phyloP scores from a whole-genome alignment of 768 basidiomycete species.

The Sporobolomyces roseus region DNA sequence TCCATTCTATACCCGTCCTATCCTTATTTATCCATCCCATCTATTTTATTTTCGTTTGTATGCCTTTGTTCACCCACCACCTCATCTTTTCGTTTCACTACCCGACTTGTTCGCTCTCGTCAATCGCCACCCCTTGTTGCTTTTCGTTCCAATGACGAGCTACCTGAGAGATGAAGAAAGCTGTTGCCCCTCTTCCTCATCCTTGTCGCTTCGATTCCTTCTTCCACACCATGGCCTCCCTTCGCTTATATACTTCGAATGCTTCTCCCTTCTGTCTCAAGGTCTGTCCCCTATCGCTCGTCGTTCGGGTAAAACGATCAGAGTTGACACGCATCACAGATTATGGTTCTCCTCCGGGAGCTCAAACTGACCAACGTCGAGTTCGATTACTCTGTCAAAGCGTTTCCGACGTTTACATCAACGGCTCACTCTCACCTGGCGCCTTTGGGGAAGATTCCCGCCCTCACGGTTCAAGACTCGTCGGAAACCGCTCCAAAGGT shows the following conservation, averaged over 20 bases:
- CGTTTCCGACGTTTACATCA: conserved; percentile 1
- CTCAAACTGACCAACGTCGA: not conserved
- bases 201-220: too few relatives aligned
- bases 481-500: not conserved
- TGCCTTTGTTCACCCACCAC: too few relatives aligned
- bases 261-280: conserved; percentile 32
- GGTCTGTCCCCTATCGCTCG: not conserved
- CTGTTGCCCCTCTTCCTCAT: too few relatives aligned
- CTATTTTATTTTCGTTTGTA: too few relatives aligned
- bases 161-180: too few relatives aligned
- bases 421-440: conserved; percentile 15
- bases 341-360: conserved; percentile 23
- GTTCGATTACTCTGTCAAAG: conserved; percentile 25
- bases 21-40: too few relatives aligned
- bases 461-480: not conserved
- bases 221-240: conserved; percentile 13
- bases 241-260: conserved; percentile 29
- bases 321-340: not conserved
- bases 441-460: conserved; percentile 32
- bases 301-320: too few relatives aligned
- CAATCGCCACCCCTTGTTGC: too few relatives aligned
- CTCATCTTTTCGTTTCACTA: too few relatives aligned
- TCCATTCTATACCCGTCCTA: not conserved
- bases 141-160: too few relatives aligned
- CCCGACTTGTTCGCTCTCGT: too few relatives aligned